A percentile compares a stretch with the other conserved stretches of the same genome.
Evolutionary conservation across 805 yeast genomes (phyloP).

Genomic region (Debaryomyces tyrocola): DNA sequence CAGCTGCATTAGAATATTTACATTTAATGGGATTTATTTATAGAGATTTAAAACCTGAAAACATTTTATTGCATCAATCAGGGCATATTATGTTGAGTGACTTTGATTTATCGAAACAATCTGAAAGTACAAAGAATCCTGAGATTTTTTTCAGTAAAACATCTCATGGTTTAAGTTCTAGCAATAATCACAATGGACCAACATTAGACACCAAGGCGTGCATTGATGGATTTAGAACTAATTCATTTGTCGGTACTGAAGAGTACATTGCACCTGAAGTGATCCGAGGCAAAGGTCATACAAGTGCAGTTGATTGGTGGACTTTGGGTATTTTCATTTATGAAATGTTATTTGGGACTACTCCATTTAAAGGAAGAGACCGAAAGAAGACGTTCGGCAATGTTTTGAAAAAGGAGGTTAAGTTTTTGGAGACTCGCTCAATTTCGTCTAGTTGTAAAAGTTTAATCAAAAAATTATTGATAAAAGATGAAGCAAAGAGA

Average conservation of each 20-base stretch:
- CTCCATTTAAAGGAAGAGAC: slow-evolving; percentile 92
- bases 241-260: slow-evolving; percentile 98
- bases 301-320: slow-evolving; percentile 99
- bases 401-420: slow-evolving; percentile 79
- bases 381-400: slow-evolving; percentile 89
- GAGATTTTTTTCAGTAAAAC: slow-evolving; percentile 48
- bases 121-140: slow-evolving; percentile 75
- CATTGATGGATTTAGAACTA: slow-evolving; percentile 93
- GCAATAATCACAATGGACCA: slow-evolving; percentile 42
- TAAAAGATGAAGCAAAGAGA: slow-evolving; percentile 86
- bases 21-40: slow-evolving; percentile 97
- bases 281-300: slow-evolving; percentile 94
- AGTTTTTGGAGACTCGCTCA: slow-evolving; percentile 67
- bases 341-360: slow-evolving; percentile 94
- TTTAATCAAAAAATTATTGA: slow-evolving; percentile 75
- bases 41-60: slow-evolving; percentile 95
- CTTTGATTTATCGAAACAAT: slow-evolving; percentile 91
- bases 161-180: slow-evolving; percentile 17
- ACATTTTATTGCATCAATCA: slow-evolving; percentile 88
- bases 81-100: slow-evolving; percentile 98
- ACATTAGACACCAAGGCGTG: slow-evolving; percentile 92
- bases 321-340: slow-evolving; percentile 89
- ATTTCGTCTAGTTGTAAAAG: slow-evolving; percentile 76
- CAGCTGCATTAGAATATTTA: slow-evolving; percentile 92
- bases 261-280: slow-evolving; percentile 99